These are phyloP conservation scores for Vaccinium macrocarpon DNA, from an alignment of 148 eudicot species.

Conservation along the genomic window DNA sequence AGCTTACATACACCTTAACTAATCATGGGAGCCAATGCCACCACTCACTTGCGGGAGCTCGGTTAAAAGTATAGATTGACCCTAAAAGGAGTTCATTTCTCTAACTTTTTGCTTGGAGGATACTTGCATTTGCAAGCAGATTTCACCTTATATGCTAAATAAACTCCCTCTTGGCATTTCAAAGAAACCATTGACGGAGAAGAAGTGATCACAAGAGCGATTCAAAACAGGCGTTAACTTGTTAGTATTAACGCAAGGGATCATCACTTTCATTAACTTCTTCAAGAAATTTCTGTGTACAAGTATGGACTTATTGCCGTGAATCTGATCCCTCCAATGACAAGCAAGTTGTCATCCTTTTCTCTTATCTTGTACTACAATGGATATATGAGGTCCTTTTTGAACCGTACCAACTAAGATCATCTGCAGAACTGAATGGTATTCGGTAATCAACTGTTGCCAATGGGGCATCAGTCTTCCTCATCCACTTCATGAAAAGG, in stretches of 20 bases:
- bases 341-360: conserved; percentile 21
- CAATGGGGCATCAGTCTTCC: conserved; percentile 49
- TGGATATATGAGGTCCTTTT: conserved; percentile 20
- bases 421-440: conserved; percentile 5
- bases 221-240: background rate
- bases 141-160: background rate
- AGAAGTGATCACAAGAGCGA: background rate
- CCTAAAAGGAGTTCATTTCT: background rate
- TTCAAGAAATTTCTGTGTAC: conserved; percentile 20
- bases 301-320: conserved; percentile 15
- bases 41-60: no score
- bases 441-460: conserved; percentile 30
- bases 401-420: conserved; percentile 1
- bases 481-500: conserved; percentile 95
- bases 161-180: background rate
- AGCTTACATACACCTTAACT: no score
- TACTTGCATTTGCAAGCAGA: background rate
- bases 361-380: conserved; percentile 12
- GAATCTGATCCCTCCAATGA: conserved; percentile 19
- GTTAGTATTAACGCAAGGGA: background rate
- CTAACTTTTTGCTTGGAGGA: background rate
- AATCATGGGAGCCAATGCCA: no score
- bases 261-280: conserved; percentile 7
- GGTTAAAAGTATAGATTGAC: no score
- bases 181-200: background rate